Conservation (phyloP, 345 rosid species). For the Balakata baccata region DNA sequence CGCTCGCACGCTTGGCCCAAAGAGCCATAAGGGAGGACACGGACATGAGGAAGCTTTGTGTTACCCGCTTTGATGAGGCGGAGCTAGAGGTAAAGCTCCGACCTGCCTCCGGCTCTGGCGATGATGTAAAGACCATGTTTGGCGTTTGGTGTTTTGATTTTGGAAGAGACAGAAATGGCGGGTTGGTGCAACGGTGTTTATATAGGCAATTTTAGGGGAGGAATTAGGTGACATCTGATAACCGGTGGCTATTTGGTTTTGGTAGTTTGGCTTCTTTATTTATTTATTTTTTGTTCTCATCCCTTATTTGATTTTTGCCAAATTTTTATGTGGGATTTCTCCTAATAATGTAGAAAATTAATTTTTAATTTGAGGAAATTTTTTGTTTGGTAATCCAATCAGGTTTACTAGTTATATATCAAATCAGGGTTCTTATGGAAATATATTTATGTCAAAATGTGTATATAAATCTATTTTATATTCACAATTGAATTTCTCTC, state of each 20-base stretch:
- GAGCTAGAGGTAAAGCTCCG: slow-evolving; percentile 22
- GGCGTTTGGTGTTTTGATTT: neutral
- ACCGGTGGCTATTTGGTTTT: slow-evolving; percentile 24
- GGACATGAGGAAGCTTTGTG: slow-evolving; percentile 39
- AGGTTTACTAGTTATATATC: no score
- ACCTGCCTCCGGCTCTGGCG: neutral
- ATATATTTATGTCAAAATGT: neutral
- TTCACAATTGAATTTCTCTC: neutral
- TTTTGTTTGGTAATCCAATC: no score
- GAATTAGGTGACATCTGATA: slow-evolving; percentile 20
- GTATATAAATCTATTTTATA: no score
- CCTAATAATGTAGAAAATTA: neutral
- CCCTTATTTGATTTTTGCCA: neutral
- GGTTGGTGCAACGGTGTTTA: neutral
- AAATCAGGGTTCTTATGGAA: no score
- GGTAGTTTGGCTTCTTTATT: slow-evolving; percentile 18
- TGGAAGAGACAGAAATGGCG: neutral
- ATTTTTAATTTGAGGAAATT: neutral
- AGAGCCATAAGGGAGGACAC: slow-evolving; percentile 40
- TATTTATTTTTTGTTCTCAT: no score
- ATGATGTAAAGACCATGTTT: slow-evolving; percentile 29
- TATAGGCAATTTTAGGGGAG: slow-evolving; percentile 1
- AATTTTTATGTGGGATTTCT: neutral
- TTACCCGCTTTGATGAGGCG: slow-evolving; percentile 31
- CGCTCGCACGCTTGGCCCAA: slow-evolving; percentile 55